A percentile compares a stretch with the other conserved stretches of the same genome.
phyloP scores from a whole-genome alignment of 2,329 filamentous ascomycete species.

The Epichloe baconii region DNA sequence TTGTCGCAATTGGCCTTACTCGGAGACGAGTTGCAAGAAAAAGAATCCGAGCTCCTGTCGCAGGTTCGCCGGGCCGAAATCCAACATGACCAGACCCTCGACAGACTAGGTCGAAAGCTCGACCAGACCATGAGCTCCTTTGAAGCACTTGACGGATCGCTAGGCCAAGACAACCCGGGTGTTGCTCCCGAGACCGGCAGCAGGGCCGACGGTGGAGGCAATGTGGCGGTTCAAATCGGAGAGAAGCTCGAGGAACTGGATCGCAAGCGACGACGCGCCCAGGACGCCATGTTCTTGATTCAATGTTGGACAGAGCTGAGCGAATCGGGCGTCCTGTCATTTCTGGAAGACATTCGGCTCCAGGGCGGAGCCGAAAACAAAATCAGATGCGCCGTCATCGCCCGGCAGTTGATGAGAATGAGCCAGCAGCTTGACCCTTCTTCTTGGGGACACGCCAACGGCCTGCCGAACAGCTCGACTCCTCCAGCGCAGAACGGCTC shows the following conservation, averaged over 20 bases:
- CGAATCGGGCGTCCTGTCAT: constrained; percentile 73
- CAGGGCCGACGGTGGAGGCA: constrained; percentile 52
- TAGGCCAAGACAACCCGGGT: constrained; percentile 47
- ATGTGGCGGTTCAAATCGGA: constrained; percentile 87
- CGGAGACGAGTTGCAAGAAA: constrained; percentile 73
- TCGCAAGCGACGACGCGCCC: constrained; percentile 73
- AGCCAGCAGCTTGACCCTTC: constrained; percentile 76
- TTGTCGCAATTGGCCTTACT: constrained; percentile 56
- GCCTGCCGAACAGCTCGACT: constrained; percentile 34
- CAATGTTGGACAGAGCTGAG: constrained; percentile 95
- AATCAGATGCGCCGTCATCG: constrained; percentile 85
- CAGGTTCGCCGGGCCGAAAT: constrained; percentile 83
- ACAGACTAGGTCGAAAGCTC: constrained; percentile 75
- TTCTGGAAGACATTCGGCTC: constrained; percentile 77
- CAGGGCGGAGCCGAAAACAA: constrained; percentile 83
- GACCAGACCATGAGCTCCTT: constrained; percentile 89
- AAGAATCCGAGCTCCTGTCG: constrained; percentile 80
- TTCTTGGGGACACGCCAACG: constrained; percentile 54
- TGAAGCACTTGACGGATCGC: constrained; percentile 71
- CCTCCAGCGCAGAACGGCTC: constrained; percentile 31
- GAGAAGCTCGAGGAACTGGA: constrained; percentile 90
- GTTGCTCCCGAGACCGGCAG: constrained; percentile 19
- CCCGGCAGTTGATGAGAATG: constrained; percentile 84
- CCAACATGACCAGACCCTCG: constrained; percentile 83
- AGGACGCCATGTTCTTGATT: constrained; percentile 89